Evolutionary conservation across 345 rosid species (phyloP).

Genomic region (Toxicodendron radicans): DNA sequence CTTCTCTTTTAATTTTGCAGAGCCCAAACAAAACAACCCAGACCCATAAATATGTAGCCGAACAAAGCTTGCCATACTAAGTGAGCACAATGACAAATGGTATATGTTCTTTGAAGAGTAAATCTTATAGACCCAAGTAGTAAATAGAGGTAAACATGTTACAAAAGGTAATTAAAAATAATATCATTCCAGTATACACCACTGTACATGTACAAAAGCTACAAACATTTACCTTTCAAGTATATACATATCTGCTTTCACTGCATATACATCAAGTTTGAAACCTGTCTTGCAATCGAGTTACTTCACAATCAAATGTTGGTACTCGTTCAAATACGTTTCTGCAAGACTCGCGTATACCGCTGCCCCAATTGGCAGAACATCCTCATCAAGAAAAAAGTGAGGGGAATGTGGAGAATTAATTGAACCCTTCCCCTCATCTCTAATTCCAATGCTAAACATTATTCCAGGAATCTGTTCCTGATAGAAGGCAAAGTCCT

Average conservation of each 20-base stretch:
- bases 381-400: slow-evolving; percentile 77
- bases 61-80: no score
- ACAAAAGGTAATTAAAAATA: no score
- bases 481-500: slow-evolving; percentile 85
- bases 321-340: slow-evolving; percentile 53
- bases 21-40: no score
- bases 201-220: neutral
- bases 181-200: neutral
- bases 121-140: no score
- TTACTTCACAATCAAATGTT: slow-evolving; percentile 22
- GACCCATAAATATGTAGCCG: no score
- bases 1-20: no score
- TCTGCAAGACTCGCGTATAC: slow-evolving; percentile 68
- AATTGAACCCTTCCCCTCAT: slow-evolving; percentile 62
- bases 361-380: slow-evolving; percentile 80
- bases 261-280: neutral
- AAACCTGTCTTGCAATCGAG: neutral
- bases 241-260: neutral
- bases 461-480: slow-evolving; percentile 70
- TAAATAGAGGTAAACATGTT: no score
- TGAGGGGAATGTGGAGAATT: slow-evolving; percentile 71
- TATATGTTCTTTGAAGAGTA: no score
- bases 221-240: neutral
- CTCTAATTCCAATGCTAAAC: slow-evolving; percentile 66
- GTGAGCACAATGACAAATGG: no score